Percentiles rank a stretch among this genome's conserved stretches.
Evolutionary conservation across 345 rosid genomes (phyloP).

Genomic region (Odontarrhena argentea): DNA sequence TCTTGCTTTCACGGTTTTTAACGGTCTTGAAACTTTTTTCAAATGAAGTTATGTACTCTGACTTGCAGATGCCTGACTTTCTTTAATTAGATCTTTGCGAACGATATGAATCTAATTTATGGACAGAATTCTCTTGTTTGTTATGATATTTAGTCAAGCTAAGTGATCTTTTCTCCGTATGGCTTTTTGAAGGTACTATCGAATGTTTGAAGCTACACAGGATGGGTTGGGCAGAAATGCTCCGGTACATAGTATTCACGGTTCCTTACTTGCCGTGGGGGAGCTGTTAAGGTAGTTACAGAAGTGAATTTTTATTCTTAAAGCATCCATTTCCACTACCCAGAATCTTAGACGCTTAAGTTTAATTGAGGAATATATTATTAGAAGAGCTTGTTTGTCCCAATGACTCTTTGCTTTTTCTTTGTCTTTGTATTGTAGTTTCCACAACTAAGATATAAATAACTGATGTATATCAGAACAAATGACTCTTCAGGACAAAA

Average conservation of each 20-base stretch:
- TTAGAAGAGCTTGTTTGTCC: constrained; percentile 14
- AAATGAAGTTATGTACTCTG: constrained; percentile 17
- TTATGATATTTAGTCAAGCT: constrained; percentile 6
- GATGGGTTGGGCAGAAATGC: constrained; percentile 95
- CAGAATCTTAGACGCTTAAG: not conserved
- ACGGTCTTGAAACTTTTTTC: constrained; percentile 13
- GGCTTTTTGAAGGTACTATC: constrained; percentile 76
- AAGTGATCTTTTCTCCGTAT: constrained; percentile 20
- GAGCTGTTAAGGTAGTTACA: constrained; percentile 84
- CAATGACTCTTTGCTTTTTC: constrained; percentile 6
- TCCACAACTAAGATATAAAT: not conserved
- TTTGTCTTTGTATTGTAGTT: constrained; percentile 10
- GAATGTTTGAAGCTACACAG: constrained; percentile 99
- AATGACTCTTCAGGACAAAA: constrained; percentile 20
- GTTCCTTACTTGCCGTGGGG: constrained; percentile 98
- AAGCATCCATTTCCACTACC: constrained; percentile 22
- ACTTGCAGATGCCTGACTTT: constrained; percentile 5
- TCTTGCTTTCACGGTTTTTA: constrained; percentile 19
- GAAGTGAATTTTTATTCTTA: constrained; percentile 19
- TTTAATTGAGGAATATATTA: constrained; percentile 7
- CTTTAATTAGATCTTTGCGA: constrained; percentile 4
- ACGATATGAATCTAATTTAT: constrained; percentile 2
- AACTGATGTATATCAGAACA: constrained; percentile 26
- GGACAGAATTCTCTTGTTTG: constrained; percentile 26
- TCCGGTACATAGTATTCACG: constrained; percentile 96